Conservation (phyloP, 1,284 basidiomycete species). For the Tausonia pullulans region DNA sequence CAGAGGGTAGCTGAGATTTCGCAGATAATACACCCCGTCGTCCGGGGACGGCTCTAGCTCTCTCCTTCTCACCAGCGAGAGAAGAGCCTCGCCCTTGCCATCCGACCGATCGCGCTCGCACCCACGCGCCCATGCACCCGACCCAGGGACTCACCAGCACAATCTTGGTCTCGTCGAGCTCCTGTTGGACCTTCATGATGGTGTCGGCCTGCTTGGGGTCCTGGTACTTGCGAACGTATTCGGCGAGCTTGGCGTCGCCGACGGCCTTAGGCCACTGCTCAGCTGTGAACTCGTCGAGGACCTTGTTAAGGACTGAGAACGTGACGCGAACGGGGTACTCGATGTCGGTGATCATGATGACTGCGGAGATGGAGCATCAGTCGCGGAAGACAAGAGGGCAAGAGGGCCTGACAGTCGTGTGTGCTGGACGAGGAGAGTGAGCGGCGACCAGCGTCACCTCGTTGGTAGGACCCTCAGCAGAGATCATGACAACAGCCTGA, state of each 20-base stretch:
- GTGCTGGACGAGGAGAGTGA: too few relatives aligned
- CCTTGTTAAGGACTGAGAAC: slow-evolving; percentile 87
- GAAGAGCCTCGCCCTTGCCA: background rate
- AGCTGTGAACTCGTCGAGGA: slow-evolving; percentile 83
- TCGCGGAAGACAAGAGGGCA: background rate
- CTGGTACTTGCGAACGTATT: slow-evolving; percentile 87
- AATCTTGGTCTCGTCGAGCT: slow-evolving; percentile 98
- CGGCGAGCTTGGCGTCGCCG: slow-evolving; percentile 47
- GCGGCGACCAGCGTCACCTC: too few relatives aligned
- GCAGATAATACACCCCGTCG: too few relatives aligned
- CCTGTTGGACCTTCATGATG: slow-evolving; percentile 97
- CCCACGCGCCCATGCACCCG: background rate
- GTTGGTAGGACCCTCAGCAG: too few relatives aligned
- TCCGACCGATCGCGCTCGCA: background rate
- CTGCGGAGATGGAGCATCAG: slow-evolving; percentile 42
- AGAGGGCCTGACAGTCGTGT: background rate
- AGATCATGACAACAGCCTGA: too few relatives aligned
- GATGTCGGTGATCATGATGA: slow-evolving; percentile 76
- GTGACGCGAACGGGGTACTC: slow-evolving; percentile 96
- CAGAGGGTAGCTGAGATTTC: too few relatives aligned
- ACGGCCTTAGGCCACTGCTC: slow-evolving; percentile 17
- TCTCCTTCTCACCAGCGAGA: too few relatives aligned
- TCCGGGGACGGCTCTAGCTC: too few relatives aligned
- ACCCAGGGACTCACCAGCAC: slow-evolving; percentile 56
- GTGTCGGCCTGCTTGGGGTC: slow-evolving; percentile 96